Base-by-base conservation (phyloP, 2,329 filamentous ascomycete genomes). In the Cladophialophora exuberans region DNA sequence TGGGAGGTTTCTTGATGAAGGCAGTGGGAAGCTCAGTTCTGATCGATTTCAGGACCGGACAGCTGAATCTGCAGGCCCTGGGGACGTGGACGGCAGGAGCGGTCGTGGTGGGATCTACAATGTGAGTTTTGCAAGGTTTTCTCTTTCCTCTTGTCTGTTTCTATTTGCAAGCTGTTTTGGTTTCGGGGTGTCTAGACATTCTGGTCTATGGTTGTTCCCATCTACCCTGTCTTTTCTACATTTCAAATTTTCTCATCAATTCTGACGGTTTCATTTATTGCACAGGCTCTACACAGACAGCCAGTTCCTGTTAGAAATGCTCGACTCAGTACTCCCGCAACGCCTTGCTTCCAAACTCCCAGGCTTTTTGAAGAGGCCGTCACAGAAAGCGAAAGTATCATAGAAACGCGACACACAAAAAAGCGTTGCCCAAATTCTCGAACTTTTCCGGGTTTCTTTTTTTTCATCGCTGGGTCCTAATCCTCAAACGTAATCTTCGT, bases 401-500 rank as follows among this genome's bases (percentile, higher is more conserved):
- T 42, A 33, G 31, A 6, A 31, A 9, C n/a, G 13, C 20, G 11
- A 10, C 11, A 22, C 4, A 6, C n/a, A 49, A 30, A 20, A 28
- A n/a, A 26, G 4, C 43, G 9, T n/a, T 23, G 22, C n/a, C 2
- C n/a, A n/a, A n/a, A 20, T 23, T 18, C 9, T 13, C 20, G 15
- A 38, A 38, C 22, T 48, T 30, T 49, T 11, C 22, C 17, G 22
- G 22, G 23, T 22, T 5, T 68, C 59, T n/a, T n/a, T n/a, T n/a
- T n/a, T n/a, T n/a, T n/a, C n/a, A n/a, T n/a, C n/a, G n/a, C n/a
- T n/a, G n/a, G n/a, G n/a, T n/a, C n/a, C n/a, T n/a, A 76, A 60
- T 77, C 73, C 67, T 96, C 90, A 76, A 97, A 97, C 42, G 85
- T 92, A 70, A 97, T 96, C 80, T 96, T 97, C 54, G 88, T 94